Percentiles rank a stretch among this genome's conserved stretches.
Conservation (phyloP, 2,329 filamentous ascomycete species). For the Tolypocladium ophioglossoides region DNA sequence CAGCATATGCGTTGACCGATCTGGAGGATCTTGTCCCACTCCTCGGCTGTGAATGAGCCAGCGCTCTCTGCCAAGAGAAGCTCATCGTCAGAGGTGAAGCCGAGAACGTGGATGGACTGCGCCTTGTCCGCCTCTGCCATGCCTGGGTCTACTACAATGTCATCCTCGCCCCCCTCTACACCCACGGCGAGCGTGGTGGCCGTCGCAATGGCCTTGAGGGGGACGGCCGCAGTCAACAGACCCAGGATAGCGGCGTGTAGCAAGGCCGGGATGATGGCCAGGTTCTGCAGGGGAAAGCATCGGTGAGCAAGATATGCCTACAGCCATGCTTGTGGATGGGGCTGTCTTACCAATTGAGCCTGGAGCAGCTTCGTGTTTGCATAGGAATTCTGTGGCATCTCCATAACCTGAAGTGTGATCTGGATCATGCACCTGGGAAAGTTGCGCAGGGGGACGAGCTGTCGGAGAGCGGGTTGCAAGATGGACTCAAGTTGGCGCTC, state of each 20-base stretch:
- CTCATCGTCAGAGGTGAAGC: conserved; percentile 64
- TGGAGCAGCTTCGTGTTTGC: conserved; percentile 49
- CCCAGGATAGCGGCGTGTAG: conserved; percentile 70
- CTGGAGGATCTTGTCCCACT: conserved; percentile 64
- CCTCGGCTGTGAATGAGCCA: conserved; percentile 62
- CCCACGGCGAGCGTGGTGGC: conserved; percentile 54
- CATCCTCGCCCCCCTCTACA: conserved; percentile 24
- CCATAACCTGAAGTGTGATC: conserved; percentile 66
- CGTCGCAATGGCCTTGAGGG: conserved; percentile 62
- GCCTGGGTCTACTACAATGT: conserved; percentile 49
- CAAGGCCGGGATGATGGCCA: conserved; percentile 70
- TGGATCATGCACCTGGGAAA: conserved; percentile 73
- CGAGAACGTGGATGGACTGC: conserved; percentile 70
- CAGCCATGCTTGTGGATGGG: background rate
- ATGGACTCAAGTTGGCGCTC: conserved; percentile 76
- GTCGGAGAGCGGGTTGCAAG: conserved; percentile 59
- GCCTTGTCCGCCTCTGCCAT: conserved; percentile 51
- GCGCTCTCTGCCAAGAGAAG: conserved; percentile 73
- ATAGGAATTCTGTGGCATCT: conserved; percentile 57
- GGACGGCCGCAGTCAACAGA: conserved; percentile 72
- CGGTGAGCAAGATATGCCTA: conserved; percentile 2
- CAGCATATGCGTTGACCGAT: conserved; percentile 58
- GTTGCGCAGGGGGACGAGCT: conserved; percentile 63
- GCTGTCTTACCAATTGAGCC: conserved; percentile 44
- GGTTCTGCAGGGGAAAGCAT: conserved; percentile 41